Evolutionary conservation across 1,284 basidiomycete genomes (phyloP), one percentile per base, ranked within the genome.

Genomic region (Microbotryum intermedium): DNA sequence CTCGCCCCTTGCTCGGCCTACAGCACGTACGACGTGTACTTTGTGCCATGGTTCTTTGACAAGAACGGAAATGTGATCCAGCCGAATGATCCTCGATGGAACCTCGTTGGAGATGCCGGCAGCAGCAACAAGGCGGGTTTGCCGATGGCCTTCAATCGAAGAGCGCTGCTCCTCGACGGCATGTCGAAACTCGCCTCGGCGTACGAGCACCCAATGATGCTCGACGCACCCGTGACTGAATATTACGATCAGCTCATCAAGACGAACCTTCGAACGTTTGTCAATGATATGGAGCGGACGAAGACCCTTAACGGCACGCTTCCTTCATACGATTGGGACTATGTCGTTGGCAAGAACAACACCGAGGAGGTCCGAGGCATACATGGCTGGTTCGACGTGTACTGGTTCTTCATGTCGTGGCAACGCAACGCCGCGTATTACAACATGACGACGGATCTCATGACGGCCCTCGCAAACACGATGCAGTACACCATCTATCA

Each of bases 401-500:
- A 29, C 6, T 21, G 4, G 16, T 10, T n/a, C 18, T 46, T 16
- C 43, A 8, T 4, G 9, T 16, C 61, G 3, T 61, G 61, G 61
- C 64, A 66, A 42, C 39, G 64, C 8, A 53, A 53, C 18, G 39
- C 50, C n/a, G 50, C 56, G 10, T 39, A 44, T 10, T 56, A 58
- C 21, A 53, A 49, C 47, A 25, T 61, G 9, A 50, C 56, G 9
- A 58, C 62, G 23, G 30, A 43, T 39, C 11, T 39, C 2, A 39
- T 39, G 34, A 39, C 25, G 18, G 16, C n/a, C n/a, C 30, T 34
- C 34, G 62, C 50, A 9, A 48, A 62, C 4, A 62, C 64, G 1
- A 62, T 65, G 46, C 28, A 60, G 42, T 25, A 53, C 30, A 62
- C 61, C n/a, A 65, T 65, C 58, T 26, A 59, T 20, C 54, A 62